Percentiles rank a stretch among this genome's conserved stretches.
phyloP scores from a whole-genome alignment of 106 monocot genomes.

The Ottelia alismoides region DNA sequence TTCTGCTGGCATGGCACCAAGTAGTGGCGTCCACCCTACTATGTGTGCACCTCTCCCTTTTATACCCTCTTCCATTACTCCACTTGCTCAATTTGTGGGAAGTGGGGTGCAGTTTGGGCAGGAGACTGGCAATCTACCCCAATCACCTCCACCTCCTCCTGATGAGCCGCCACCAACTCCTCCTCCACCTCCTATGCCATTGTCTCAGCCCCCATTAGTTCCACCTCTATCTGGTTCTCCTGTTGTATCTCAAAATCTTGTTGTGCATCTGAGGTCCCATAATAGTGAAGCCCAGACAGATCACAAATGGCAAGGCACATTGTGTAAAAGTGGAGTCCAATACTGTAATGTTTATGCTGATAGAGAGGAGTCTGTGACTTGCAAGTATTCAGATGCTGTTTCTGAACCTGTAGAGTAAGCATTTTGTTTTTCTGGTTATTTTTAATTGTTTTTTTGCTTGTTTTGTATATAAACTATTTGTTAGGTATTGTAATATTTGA shows the following conservation, averaged over 20 bases:
- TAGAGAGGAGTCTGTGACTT: slow-evolving; percentile 44
- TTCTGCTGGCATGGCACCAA: slow-evolving; percentile 20
- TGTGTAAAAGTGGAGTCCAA: slow-evolving; percentile 90
- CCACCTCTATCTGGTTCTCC: slow-evolving; percentile 71
- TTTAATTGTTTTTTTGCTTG: too few species aligned
- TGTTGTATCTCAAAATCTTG: slow-evolving; percentile 26
- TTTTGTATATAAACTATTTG: too few species aligned
- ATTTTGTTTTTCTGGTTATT: too few species aligned
- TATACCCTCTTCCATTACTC: slow-evolving; percentile 78
- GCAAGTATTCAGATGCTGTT: slow-evolving; percentile 46
- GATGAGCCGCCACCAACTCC: slow-evolving; percentile 39
- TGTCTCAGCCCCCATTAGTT: slow-evolving; percentile 49
- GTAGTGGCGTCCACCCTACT: slow-evolving; percentile 25
- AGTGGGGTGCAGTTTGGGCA: slow-evolving; percentile 35
- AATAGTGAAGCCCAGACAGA: slow-evolving; percentile 12
- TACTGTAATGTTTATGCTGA: slow-evolving; percentile 76
- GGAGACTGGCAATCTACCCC: slow-evolving; percentile 11
- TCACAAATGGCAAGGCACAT: slow-evolving; percentile 66
- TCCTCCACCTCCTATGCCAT: slow-evolving; percentile 54
- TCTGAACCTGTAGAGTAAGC: slow-evolving; percentile 91
- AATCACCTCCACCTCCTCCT: slow-evolving; percentile 28
- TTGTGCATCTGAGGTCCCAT: slow-evolving; percentile 10
- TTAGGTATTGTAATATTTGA: too few species aligned
- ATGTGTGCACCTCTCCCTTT: slow-evolving; percentile 51
- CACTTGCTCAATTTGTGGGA: slow-evolving; percentile 65